These are phyloP conservation scores for Krasilnikovozyma curviuscula DNA, from an alignment of 768 basidiomycete species.

Conservation along the genomic window DNA sequence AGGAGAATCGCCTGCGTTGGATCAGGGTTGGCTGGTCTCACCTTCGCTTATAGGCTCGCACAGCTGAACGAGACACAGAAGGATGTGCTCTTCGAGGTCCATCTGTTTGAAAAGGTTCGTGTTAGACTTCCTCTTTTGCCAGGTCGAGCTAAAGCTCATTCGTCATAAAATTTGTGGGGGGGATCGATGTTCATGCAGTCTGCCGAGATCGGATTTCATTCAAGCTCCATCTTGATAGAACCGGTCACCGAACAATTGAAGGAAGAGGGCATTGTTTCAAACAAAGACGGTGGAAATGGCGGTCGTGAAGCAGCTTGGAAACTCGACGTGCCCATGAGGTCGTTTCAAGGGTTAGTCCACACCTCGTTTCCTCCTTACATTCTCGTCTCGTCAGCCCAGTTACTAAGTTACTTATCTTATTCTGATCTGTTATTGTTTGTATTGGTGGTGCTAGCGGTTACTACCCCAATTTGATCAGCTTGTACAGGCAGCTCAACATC, in stretches of 20 bases:
- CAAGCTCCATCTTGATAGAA: conserved; percentile 28
- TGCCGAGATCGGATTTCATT: conserved; percentile 46
- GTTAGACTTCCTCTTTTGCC: not conserved
- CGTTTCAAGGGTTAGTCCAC: conserved; percentile 48
- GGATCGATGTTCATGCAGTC: conserved; percentile 28
- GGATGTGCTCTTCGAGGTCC: conserved; percentile 41
- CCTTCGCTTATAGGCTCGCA: conserved; percentile 41
- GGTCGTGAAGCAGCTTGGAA: conserved; percentile 16
- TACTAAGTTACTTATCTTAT: no score
- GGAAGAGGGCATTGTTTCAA: conserved; percentile 12
- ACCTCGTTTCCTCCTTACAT: not conserved
- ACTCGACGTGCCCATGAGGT: conserved; percentile 66
- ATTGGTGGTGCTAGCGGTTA: conserved; percentile 41
- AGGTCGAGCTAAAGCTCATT: not conserved
- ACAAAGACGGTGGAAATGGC: conserved; percentile 26
- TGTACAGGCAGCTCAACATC: conserved; percentile 46
- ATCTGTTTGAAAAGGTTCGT: conserved; percentile 54
- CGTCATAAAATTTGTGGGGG: not conserved
- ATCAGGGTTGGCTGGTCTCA: conserved; percentile 53
- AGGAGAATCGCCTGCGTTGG: conserved; percentile 57
- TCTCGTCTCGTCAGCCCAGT: no score
- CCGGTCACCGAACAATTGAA: conserved; percentile 8
- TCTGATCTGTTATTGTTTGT: not conserved
- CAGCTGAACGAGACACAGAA: conserved; percentile 20
- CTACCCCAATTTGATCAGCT: conserved; percentile 46